These are phyloP conservation scores for Helicocarpus griseus DNA, from an alignment of 2,329 filamentous ascomycete species.

Conservation along the genomic window DNA sequence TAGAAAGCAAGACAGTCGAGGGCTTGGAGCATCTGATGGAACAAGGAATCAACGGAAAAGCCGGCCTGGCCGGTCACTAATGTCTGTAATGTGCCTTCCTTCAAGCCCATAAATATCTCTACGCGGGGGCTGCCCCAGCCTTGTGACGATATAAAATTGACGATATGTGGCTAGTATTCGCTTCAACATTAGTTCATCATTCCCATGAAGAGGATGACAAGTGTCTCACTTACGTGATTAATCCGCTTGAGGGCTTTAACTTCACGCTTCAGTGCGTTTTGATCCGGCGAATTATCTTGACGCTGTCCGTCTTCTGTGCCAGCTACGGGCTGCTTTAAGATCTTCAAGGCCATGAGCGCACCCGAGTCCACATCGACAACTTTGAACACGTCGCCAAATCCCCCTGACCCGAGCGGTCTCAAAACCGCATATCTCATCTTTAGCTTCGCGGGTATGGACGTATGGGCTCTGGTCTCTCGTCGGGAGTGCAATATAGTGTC, in stretches of 20 bases:
- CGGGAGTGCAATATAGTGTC: not conserved
- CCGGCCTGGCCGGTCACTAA: not conserved
- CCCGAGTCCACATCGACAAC: slow-evolving; percentile 6
- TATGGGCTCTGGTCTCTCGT: not conserved
- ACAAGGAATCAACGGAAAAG: slow-evolving; percentile 68
- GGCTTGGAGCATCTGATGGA: slow-evolving; percentile 50
- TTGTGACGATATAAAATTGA: slow-evolving; percentile 6
- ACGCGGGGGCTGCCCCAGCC: slow-evolving; percentile 1
- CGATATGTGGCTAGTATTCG: slow-evolving; percentile 12
- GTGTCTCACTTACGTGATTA: not conserved
- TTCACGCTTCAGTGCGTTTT: not conserved
- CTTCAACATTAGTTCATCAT: not conserved
- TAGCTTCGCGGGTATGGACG: not conserved
- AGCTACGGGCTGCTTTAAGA: not conserved
- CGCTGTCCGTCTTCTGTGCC: not conserved
- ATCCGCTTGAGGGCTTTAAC: not conserved
- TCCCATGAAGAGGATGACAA: not conserved
- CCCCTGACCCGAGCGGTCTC: slow-evolving; percentile 8
- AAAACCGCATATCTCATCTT: slow-evolving; percentile 12
- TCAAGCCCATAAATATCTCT: slow-evolving; percentile 1
- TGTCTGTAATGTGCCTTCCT: not conserved
- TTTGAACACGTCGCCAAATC: slow-evolving; percentile 12
- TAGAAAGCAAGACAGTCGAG: slow-evolving; percentile 61
- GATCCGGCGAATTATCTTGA: not conserved
- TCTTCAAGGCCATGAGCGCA: slow-evolving; percentile 8